Evolutionary conservation across 441 rosid species (phyloP), one percentile per base, ranked within the genome.

Genomic region (Syzygium syzygioides): DNA sequence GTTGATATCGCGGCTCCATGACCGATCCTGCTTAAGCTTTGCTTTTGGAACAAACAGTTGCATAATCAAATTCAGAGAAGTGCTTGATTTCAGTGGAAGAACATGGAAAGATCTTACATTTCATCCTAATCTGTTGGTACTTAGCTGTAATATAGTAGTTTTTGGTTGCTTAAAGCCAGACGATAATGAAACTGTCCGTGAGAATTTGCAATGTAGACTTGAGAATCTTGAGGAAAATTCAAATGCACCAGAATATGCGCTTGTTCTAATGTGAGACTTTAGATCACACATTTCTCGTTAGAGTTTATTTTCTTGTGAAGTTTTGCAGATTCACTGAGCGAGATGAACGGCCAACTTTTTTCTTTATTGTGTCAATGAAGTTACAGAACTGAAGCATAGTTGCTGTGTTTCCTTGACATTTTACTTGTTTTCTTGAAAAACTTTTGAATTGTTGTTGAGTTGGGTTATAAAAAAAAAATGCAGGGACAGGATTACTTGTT

Each of bases 401-500:
- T 23, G 52, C 52, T 76, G 83, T 76, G 80, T 37, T 6, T 71
- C 80, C 80, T 1, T 32, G 52, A 76, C n/a, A 41, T 7, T 76
- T 76, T 76, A 23, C 52, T 11, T 23, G 5, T 76, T 23, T 37
- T 37, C 83, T 1, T 76, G 52, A 76, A 41, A 41, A 13, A 23
- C 1, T 76, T 12, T 1, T 26, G 3, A 23, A 76, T 45, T 45
- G 13, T 76, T 76, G 45, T 3, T 4, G 13, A 85, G 66, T 34
- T 55, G 59, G 64, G 9, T 85, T 54, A 23, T 37, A 32, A 53
- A 71, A 18, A 23, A 34, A 71, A 52, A 26, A 32, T 92, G 54
- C 96, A 96, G 97, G 96, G 91, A 53, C 98, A 96, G 91, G 98
- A 96, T 89, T 96, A 95, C 87, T 48, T 92, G 80, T 96, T 96